Evolutionary conservation across 495 filamentous ascomycete genomes (phyloP).

Genomic region (Aspergillus steynii): DNA sequence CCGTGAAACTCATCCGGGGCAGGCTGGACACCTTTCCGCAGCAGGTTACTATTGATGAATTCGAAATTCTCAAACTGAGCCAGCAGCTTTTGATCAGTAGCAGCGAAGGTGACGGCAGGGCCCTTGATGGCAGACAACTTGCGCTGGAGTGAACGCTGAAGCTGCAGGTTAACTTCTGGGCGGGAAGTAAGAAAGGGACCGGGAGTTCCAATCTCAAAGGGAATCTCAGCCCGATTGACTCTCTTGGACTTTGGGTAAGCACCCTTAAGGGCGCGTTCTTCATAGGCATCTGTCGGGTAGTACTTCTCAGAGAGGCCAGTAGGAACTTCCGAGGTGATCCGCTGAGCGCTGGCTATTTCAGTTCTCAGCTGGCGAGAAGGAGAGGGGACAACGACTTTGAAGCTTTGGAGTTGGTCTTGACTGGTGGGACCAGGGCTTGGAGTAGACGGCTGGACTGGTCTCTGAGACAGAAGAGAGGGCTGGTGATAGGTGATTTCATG

Average conservation of each 20-base stretch:
- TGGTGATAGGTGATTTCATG: neutral
- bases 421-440: slow-evolving; percentile 10
- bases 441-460: slow-evolving; percentile 3
- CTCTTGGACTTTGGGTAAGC: slow-evolving; percentile 26
- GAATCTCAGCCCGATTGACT: slow-evolving; percentile 16
- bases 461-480: neutral
- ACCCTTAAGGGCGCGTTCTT: slow-evolving; percentile 21
- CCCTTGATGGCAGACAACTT: slow-evolving; percentile 32
- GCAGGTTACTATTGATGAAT: slow-evolving; percentile 45
- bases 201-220: slow-evolving; percentile 9
- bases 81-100: slow-evolving; percentile 23
- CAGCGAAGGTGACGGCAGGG: slow-evolving; percentile 25
- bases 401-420: neutral
- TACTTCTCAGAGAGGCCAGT: slow-evolving; percentile 22
- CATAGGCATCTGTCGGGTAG: slow-evolving; percentile 27
- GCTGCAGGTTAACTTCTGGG: neutral
- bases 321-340: neutral
- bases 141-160: slow-evolving; percentile 14
- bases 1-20: slow-evolving; percentile 37
- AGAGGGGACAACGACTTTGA: slow-evolving; percentile 30
- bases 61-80: slow-evolving; percentile 37
- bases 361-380: slow-evolving; percentile 21
- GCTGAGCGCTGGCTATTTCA: slow-evolving; percentile 15
- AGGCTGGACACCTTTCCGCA: slow-evolving; percentile 33
- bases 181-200: slow-evolving; percentile 9